Percentiles rank a stretch among this genome's conserved stretches.
These are phyloP conservation scores for Didymella pomorum DNA, from an alignment of 2,329 filamentous ascomycete genomes.

Conservation along the genomic window DNA sequence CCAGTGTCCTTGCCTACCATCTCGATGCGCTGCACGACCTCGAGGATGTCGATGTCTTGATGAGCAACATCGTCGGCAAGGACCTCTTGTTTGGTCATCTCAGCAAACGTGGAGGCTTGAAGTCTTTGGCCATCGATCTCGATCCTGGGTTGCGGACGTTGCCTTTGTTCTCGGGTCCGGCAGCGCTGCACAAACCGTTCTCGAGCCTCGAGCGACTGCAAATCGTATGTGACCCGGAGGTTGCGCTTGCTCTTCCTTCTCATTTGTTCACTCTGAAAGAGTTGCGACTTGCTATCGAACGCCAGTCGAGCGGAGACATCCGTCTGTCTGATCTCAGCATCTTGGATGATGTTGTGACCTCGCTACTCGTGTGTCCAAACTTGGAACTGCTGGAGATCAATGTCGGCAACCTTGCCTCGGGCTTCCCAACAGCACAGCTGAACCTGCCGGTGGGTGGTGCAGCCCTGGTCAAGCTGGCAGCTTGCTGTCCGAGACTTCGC, in stretches of 20 bases:
- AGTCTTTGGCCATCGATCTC: conserved; percentile 43
- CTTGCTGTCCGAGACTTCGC: conserved; percentile 33
- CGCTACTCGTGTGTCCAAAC: conserved; percentile 28
- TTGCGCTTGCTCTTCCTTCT: conserved; percentile 36
- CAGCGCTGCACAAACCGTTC: conserved; percentile 29
- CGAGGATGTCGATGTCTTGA: conserved; percentile 36
- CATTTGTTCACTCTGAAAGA: conserved; percentile 37
- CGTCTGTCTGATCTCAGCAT: conserved; percentile 31
- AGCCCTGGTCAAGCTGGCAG: conserved; percentile 32
- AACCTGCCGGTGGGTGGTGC: conserved; percentile 34
- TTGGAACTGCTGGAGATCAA: conserved; percentile 38
- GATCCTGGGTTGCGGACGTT: conserved; percentile 39
- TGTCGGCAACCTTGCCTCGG: conserved; percentile 32
- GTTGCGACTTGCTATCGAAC: conserved; percentile 41
- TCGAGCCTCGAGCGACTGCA: conserved; percentile 32
- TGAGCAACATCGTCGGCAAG: conserved; percentile 33
- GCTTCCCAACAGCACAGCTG: conserved; percentile 37
- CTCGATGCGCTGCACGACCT: conserved; percentile 34
- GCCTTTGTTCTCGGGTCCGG: conserved; percentile 31
- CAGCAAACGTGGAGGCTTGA: conserved; percentile 34
- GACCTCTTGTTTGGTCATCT: conserved; percentile 40
- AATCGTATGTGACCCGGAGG: conserved; percentile 46
- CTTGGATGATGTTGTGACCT: conserved; percentile 33
- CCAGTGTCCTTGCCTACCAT: conserved; percentile 30
- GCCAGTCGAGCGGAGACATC: conserved; percentile 29